phyloP scores from a whole-genome alignment of 768 basidiomycete species.

The Leccinum uliginosum region DNA sequence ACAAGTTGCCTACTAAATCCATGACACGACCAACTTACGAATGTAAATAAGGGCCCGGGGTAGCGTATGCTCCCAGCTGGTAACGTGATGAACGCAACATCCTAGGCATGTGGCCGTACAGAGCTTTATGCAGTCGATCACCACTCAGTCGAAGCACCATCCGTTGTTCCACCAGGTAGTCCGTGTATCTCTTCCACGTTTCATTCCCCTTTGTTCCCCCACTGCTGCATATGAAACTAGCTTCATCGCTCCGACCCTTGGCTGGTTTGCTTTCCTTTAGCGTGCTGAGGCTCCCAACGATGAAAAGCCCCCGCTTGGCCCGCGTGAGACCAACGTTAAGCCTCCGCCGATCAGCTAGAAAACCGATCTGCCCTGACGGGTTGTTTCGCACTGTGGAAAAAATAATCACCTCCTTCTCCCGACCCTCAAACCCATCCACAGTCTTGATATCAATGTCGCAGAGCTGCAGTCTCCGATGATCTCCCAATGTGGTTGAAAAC shows the following conservation, averaged over 20 bases:
- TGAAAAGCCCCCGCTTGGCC: slow-evolving; percentile 80
- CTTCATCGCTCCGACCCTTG: slow-evolving; percentile 17
- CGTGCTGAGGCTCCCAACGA: slow-evolving; percentile 71
- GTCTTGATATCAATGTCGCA: slow-evolving; percentile 79
- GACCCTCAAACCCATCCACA: slow-evolving; percentile 91
- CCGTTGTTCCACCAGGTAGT: slow-evolving; percentile 48
- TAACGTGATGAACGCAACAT: slow-evolving; percentile 3
- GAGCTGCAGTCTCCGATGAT: slow-evolving; percentile 61
- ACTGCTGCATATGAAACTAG: slow-evolving; percentile 6
- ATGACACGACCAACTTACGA: slow-evolving; percentile 4
- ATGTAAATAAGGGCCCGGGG: slow-evolving; percentile 9
- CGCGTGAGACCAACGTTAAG: slow-evolving; percentile 90
- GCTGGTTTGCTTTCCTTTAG: slow-evolving; percentile 45
- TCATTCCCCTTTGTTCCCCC: slow-evolving; percentile 41
- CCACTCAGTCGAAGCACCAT: slow-evolving; percentile 49
- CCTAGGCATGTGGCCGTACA: slow-evolving; percentile 22
- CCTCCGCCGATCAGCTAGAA: slow-evolving; percentile 79
- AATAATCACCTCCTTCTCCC: slow-evolving; percentile 89
- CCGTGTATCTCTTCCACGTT: slow-evolving; percentile 59
- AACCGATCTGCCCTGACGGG: slow-evolving; percentile 71
- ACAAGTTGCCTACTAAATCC: neutral
- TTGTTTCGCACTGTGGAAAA: slow-evolving; percentile 92
- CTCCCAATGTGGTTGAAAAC: slow-evolving; percentile 59
- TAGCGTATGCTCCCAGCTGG: slow-evolving; percentile 3
- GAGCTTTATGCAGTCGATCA: slow-evolving; percentile 36